Evolutionary conservation across 176 grass and related monocot species (phyloP).

Genomic region (Poa annua): DNA sequence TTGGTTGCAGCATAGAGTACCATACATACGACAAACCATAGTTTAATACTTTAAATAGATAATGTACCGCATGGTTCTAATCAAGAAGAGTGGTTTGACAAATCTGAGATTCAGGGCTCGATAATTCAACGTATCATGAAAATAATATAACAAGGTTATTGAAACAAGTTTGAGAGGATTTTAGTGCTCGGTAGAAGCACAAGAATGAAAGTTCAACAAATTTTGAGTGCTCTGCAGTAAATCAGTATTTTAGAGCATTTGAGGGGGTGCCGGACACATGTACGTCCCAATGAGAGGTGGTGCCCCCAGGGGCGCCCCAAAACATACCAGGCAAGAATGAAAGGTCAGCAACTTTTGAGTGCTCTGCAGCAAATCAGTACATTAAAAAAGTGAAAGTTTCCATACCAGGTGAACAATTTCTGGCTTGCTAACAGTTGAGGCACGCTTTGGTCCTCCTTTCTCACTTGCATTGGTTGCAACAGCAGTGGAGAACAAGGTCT

Average conservation of each 20-base stretch:
- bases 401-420: constrained; percentile 94
- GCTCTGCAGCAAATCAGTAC: not conserved
- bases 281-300: too few species aligned
- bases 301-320: too few species aligned
- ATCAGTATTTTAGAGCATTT: too few species aligned
- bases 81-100: constrained; percentile 12
- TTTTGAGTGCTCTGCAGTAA: too few species aligned
- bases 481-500: constrained; percentile 79
- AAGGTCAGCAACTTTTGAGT: constrained; percentile 1
- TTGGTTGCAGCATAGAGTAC: not conserved
- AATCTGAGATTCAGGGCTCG: not conserved
- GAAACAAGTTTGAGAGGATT: constrained; percentile 32
- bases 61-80: constrained; percentile 12
- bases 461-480: constrained; percentile 57
- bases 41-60: not conserved
- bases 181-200: constrained; percentile 23
- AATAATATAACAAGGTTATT: not conserved
- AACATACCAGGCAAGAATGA: not conserved
- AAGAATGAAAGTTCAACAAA: too few species aligned
- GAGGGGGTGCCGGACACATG: too few species aligned
- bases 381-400: constrained; percentile 31
- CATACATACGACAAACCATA: not conserved
- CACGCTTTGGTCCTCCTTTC: constrained; percentile 70
- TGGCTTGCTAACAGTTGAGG: constrained; percentile 73
- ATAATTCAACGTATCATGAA: constrained; percentile 9